Evolutionary conservation across 768 basidiomycete genomes (phyloP).

Genomic region (Boletus rubropictus): DNA sequence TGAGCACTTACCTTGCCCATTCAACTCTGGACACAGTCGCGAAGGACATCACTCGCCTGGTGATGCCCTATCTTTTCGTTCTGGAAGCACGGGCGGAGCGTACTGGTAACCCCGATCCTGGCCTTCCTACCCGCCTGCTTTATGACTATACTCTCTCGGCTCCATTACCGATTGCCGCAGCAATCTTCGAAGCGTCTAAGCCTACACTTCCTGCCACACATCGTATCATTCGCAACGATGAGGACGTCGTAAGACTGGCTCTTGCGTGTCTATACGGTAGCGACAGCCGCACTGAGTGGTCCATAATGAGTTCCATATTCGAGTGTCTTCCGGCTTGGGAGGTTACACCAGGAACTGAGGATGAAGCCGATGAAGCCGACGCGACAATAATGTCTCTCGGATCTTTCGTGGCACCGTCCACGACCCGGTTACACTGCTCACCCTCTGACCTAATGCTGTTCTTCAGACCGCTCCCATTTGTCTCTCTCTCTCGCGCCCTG

Average conservation of each 20-base stretch:
- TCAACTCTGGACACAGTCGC: constrained; percentile 64
- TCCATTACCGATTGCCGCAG: constrained; percentile 60
- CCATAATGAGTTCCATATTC: constrained; percentile 85
- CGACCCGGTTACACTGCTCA: constrained; percentile 47
- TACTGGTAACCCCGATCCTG: constrained; percentile 60
- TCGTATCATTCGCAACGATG: constrained; percentile 74
- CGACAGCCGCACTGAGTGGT: constrained; percentile 64
- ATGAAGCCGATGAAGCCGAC: constrained; percentile 70
- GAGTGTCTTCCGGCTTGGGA: constrained; percentile 96
- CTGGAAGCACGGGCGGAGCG: constrained; percentile 87
- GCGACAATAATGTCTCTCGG: constrained; percentile 79
- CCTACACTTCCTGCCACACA: constrained; percentile 69
- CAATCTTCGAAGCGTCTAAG: constrained; percentile 88
- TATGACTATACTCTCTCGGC: constrained; percentile 68
- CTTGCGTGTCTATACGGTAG: constrained; percentile 87
- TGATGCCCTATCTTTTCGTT: constrained; percentile 90
- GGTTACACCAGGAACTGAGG: constrained; percentile 46
- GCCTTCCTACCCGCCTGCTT: constrained; percentile 57
- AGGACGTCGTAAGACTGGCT: constrained; percentile 80
- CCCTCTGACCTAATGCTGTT: constrained; percentile 73
- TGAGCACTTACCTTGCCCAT: constrained; percentile 70
- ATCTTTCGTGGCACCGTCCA: constrained; percentile 70
- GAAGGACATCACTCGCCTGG: constrained; percentile 65
- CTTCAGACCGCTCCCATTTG: constrained; percentile 71
- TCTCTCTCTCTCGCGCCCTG: constrained; percentile 73